Evolutionary conservation across 2,329 filamentous ascomycete genomes (phyloP), one percentile per base, ranked within the genome.

Genomic region (Fusarium setosum): DNA sequence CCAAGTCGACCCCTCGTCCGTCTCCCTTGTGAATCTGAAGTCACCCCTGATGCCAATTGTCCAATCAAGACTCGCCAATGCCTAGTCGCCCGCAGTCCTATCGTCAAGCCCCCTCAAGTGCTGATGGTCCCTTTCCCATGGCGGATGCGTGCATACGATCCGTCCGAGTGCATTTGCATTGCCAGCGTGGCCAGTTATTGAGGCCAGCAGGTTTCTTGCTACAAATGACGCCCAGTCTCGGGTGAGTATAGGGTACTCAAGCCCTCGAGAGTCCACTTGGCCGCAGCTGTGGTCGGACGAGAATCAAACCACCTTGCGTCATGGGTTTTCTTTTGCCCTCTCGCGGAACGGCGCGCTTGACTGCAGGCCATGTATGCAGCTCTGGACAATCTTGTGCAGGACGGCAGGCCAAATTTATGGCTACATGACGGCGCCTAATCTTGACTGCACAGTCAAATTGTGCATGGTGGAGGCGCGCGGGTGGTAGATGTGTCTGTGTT

Each of bases 121-220:
- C 61, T 49, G 48, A 40, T 35, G 45, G 51, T 44, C 40, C 38
- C 50, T 57, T 42, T 34, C 44, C 53, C 23, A 41, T 35, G 42
- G 37, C 44, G 24, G 54, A 45, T 52, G 51, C 63, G 59, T 41
- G 58, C 47, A 62, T 59, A 45, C 49, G 56, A 52, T 55, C 68
- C 64, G 62, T 58, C 45, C 29, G 35, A 51, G 57, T 70, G 59
- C 61, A 42, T 69, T 57, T 64, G 51, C 62, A 52, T 59, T 63
- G 68, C 70, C 70, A 72, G 56, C 68, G 61, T 69, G 70, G 64
- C 64, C 68, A 60, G 48, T 58, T 59, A 62, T 56, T 56, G 59
- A 63, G 70, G 64, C 70, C 70, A 59, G 57, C 69, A 59, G 54
- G 60, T 55, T 57, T 61, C 29, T 41, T 41, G 51, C 35, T 45